Evolutionary conservation across 345 rosid genomes (phyloP), one percentile per base, ranked within the genome.

Genomic region (Pelargonium nanum): DNA sequence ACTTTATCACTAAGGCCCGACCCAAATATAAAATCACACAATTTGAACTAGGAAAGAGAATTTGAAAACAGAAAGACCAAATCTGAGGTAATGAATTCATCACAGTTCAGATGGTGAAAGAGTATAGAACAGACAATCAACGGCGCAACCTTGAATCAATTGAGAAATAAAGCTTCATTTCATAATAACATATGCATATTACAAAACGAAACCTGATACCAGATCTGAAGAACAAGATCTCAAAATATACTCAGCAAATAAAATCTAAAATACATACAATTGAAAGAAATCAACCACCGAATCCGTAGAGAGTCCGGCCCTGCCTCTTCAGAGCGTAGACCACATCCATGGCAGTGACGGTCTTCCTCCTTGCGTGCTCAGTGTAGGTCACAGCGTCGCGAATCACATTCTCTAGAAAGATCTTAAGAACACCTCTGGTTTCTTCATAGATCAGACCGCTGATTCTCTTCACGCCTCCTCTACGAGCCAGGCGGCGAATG

Each of bases 381-480:
- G 78, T 77, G 71, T 77, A 77, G 4, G 81, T 73, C 0, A 77
- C 75, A 0, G 77, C 77, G 6, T 77, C 78, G 2, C 81, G 72
- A 4, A 80, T 80, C 5, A 80, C 82, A 26, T 80, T 80, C 72
- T 80, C 82, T 53, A 80, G 57, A n/a, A 77, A 80, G 61, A 80
- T 80, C 80, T 80, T 80, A 26, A 80, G 72, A 0, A 80, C 81
- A 1, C 82, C 85, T 23, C 85, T 72, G 0, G 85, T 80, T 68
- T 80, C 85, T 16, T 80, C 85, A 13, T 80, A 80, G 70, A 80
- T 80, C 63, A 80, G 63, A 17, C 85, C 85, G 1, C 80, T 78
- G 22, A 81, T 81, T 15, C 82, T 70, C 82, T 81, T 81, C 1
- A 81, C 85, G 0, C 85, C 82, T 4, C 82, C 85, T 56, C 82